phyloP scores from a whole-genome alignment of 2,329 filamentous ascomycete species.

The Paecilomyces dactylethromorphus region DNA sequence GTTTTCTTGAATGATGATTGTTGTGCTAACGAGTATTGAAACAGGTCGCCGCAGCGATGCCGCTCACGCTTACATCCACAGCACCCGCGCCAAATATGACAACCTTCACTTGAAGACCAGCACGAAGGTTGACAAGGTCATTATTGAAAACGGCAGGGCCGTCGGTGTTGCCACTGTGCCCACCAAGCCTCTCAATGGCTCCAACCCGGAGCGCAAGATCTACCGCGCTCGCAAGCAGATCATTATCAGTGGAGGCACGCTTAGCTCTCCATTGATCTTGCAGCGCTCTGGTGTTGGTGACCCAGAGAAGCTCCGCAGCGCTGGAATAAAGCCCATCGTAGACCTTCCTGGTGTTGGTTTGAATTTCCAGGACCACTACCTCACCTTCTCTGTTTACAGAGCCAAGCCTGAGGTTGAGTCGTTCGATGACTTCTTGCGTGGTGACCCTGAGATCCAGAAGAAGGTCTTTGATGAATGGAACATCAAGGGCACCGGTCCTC shows the following conservation, averaged over 20 bases:
- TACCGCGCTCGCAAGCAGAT: constrained; percentile 68
- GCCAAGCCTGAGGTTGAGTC: constrained; percentile 70
- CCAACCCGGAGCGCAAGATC: constrained; percentile 46
- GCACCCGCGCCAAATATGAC: constrained; percentile 61
- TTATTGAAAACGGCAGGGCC: constrained; percentile 65
- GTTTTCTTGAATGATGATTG: neutral
- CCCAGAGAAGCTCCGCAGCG: constrained; percentile 62
- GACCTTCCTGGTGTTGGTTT: constrained; percentile 67
- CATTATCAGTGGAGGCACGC: constrained; percentile 64
- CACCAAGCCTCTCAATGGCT: constrained; percentile 61
- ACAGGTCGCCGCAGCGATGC: constrained; percentile 69
- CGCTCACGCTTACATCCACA: constrained; percentile 72
- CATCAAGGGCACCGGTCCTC: constrained; percentile 67
- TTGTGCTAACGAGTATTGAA: constrained; percentile 23
- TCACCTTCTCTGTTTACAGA: constrained; percentile 64
- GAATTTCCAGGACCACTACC: constrained; percentile 72
- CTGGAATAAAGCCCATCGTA: constrained; percentile 62
- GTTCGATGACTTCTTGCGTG: constrained; percentile 74
- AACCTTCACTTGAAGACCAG: constrained; percentile 69
- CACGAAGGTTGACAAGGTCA: constrained; percentile 71
- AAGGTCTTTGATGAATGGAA: constrained; percentile 72
- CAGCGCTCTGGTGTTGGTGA: constrained; percentile 70
- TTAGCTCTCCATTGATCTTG: constrained; percentile 68
- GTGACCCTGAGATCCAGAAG: constrained; percentile 66
- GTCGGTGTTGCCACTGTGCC: constrained; percentile 65